These are phyloP conservation scores for Rhynchospora pubera DNA, from an alignment of 176 grass and related monocot genomes.

Conservation along the genomic window DNA sequence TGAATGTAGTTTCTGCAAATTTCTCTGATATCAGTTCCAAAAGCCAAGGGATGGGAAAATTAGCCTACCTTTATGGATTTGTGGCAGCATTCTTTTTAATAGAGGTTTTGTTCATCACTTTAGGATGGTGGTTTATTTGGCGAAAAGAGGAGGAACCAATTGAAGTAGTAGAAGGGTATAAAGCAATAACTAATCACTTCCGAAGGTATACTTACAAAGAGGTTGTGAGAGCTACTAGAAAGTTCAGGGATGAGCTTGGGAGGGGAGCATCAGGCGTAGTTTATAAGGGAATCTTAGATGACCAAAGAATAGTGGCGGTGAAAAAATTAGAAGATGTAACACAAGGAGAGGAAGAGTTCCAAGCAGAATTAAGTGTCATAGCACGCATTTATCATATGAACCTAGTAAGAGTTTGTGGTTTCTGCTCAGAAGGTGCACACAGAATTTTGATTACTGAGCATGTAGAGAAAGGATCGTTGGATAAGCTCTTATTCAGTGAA, in stretches of 20 bases:
- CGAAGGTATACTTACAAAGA: slow-evolving; percentile 23
- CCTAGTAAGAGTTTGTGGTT: slow-evolving; percentile 19
- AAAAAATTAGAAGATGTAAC: slow-evolving; percentile 18
- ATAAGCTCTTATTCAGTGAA: slow-evolving; percentile 17
- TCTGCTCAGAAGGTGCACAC: slow-evolving; percentile 4
- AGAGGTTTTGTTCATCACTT: slow-evolving; percentile 21
- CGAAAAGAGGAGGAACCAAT: slow-evolving; percentile 8
- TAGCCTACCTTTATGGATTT: slow-evolving; percentile 25
- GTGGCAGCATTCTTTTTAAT: slow-evolving; percentile 13
- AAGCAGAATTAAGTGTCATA: slow-evolving; percentile 21
- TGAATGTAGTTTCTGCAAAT: slow-evolving; percentile 5
- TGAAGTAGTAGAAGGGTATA: slow-evolving; percentile 28
- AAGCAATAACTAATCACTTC: slow-evolving; percentile 18
- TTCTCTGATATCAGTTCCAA: slow-evolving; percentile 27
- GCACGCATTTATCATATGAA: slow-evolving; percentile 22
- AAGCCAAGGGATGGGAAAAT: neutral
- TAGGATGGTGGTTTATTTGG: slow-evolving; percentile 25
- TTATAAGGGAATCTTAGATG: slow-evolving; percentile 16
- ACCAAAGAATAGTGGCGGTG: slow-evolving; percentile 18
- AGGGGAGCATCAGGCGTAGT: slow-evolving; percentile 25
- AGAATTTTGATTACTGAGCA: slow-evolving; percentile 23
- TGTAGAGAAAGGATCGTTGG: slow-evolving; percentile 22
- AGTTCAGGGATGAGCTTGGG: slow-evolving; percentile 25
- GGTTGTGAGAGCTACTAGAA: slow-evolving; percentile 12
- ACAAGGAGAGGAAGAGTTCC: slow-evolving; percentile 27